These are phyloP conservation scores for Azolla pinnata DNA, from an alignment of 75 land plant genomes.

Conservation along the genomic window DNA sequence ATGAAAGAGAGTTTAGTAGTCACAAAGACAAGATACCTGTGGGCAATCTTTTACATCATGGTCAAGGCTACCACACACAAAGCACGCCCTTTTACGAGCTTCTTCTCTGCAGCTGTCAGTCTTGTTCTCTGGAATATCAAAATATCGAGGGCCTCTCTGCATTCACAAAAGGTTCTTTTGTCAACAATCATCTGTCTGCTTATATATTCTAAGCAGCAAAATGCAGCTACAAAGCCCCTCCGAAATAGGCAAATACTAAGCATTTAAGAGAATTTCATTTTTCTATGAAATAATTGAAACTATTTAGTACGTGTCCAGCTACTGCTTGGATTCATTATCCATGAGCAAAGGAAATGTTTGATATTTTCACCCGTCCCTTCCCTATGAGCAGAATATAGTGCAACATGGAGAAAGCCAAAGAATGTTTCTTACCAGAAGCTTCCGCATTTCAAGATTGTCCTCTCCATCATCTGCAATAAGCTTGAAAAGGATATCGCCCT, in stretches of 20 bases:
- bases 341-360: too few species aligned
- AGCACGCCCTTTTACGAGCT: slow-evolving; percentile 69
- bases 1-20: not conserved
- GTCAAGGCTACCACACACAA: slow-evolving; percentile 64
- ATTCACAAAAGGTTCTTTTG: not conserved
- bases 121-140: slow-evolving; percentile 51
- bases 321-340: too few species aligned
- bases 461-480: slow-evolving; percentile 2
- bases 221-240: too few species aligned
- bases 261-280: too few species aligned
- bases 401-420: not conserved
- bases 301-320: too few species aligned
- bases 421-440: slow-evolving; percentile 18
- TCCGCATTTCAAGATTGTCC: slow-evolving; percentile 23
- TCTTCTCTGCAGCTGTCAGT: slow-evolving; percentile 37
- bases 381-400: too few species aligned
- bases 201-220: too few species aligned
- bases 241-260: too few species aligned
- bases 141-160: slow-evolving; percentile 84
- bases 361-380: too few species aligned
- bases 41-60: slow-evolving; percentile 51
- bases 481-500: not conserved
- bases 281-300: too few species aligned
- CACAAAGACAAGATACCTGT: slow-evolving; percentile 31
- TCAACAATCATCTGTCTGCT: too few species aligned